Base-by-base conservation (phyloP, 805 yeast genomes). In the Metschnikowia vanudenii region DNA sequence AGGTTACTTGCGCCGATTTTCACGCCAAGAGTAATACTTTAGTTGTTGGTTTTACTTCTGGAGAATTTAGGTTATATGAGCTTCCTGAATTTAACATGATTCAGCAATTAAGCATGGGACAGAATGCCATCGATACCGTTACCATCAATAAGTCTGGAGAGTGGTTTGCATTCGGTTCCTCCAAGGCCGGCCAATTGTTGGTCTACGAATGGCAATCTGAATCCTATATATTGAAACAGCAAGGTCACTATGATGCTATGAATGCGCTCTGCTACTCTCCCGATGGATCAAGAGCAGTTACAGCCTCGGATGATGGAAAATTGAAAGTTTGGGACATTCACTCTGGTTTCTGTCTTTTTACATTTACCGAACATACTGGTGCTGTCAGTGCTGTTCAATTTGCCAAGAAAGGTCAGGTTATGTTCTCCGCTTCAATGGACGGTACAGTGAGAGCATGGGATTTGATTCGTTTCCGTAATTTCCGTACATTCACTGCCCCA, bases 191-290 rank as follows among this genome's bases (percentile, higher is more conserved):
- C n/a, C 99, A 94, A 68, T 70, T 94, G 49, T 69, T 94, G 47
- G 99, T 94, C 0, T 94, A 96, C 74, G 99, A 94, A 74, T 94
- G 99, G 99, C 97, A 94, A 69, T 87, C 96, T 4, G 99, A 94
- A 64, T 88, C 97, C 0, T 94, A 92, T 62, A 85, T 94, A 39
- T 73, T 94, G 54, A 91, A 92, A 62, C 99, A 94, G 63, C 99
- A 94, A 67, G 97, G 98, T 19, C 99, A 94, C 67, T 92, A 88
- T 61, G 99, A 94, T 64, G 75, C 96, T 0, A 80, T 90, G 64
- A 92, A 89, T 60, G 76, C 89, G 13, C 62, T 94, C 37, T 80
- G 85, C 29, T 94, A 94, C 59, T 88, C 97, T 0, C 97, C 97
- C 0, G 99, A 94, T 70, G 99, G 98, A 0, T 79, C 96, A 2